These are phyloP conservation scores for Sporothrix pseudoabietina DNA, from an alignment of 2,329 filamentous ascomycete species.

Conservation along the genomic window DNA sequence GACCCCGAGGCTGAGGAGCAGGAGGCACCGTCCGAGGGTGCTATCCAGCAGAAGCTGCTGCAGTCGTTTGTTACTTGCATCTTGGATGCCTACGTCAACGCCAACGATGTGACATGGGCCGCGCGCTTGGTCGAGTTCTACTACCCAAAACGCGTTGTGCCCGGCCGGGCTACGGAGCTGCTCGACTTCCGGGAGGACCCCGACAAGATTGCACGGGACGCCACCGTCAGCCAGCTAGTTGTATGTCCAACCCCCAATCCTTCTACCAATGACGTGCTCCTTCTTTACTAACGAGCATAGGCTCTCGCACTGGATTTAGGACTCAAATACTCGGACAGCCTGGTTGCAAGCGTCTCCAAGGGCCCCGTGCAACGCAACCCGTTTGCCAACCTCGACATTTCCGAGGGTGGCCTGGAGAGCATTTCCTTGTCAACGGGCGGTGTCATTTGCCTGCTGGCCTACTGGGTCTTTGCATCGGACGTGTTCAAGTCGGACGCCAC, in stretches of 20 bases:
- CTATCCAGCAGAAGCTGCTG: conserved; percentile 65
- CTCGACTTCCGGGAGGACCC: conserved; percentile 65
- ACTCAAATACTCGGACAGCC: conserved; percentile 50
- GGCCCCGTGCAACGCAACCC: conserved; percentile 50
- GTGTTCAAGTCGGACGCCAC: conserved; percentile 61
- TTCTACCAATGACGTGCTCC: neutral
- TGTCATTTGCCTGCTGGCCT: conserved; percentile 60
- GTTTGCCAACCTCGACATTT: conserved; percentile 42
- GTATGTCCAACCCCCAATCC: conserved; percentile 43
- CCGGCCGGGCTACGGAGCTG: conserved; percentile 61
- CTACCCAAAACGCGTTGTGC: conserved; percentile 64
- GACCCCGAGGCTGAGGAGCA: conserved; percentile 63
- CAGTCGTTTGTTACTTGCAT: conserved; percentile 79
- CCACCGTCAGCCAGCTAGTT: conserved; percentile 71
- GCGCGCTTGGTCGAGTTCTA: conserved; percentile 68
- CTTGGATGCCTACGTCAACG: conserved; percentile 71
- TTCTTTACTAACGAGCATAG: conserved; percentile 39
- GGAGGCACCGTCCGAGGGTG: conserved; percentile 58
- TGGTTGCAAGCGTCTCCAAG: conserved; percentile 51
- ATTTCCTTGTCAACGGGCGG: conserved; percentile 63
- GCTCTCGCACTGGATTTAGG: conserved; percentile 66
- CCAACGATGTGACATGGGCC: conserved; percentile 62
- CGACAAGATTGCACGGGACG: conserved; percentile 61
- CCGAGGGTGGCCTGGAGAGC: conserved; percentile 44
- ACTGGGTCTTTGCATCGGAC: conserved; percentile 64